These are phyloP conservation scores for Aspergillus amoenus DNA, from an alignment of 2,329 filamentous ascomycete genomes.

Conservation along the genomic window DNA sequence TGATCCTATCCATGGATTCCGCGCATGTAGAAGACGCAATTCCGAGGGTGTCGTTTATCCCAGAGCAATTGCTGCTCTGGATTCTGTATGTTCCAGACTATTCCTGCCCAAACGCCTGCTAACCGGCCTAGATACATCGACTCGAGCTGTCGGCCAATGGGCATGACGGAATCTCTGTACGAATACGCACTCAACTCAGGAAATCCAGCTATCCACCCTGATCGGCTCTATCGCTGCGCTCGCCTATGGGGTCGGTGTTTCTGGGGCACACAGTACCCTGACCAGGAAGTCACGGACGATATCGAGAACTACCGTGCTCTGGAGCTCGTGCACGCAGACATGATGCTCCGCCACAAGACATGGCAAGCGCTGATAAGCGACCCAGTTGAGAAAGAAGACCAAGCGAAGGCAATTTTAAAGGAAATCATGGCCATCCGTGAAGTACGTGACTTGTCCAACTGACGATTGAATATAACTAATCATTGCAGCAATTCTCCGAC, in stretches of 20 bases:
- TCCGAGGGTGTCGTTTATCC: conserved; percentile 32
- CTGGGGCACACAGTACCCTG: conserved; percentile 38
- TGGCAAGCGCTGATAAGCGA: conserved; percentile 29
- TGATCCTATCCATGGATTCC: conserved; percentile 24
- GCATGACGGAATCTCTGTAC: conserved; percentile 31
- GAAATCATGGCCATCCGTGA: conserved; percentile 28
- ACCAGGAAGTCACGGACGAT: conserved; percentile 38
- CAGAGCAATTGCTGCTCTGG: conserved; percentile 37
- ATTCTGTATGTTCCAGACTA: conserved; percentile 28
- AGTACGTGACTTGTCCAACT: conserved; percentile 15
- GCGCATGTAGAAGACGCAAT: conserved; percentile 9
- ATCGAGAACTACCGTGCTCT: conserved; percentile 39
- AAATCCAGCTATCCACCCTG: conserved; percentile 33
- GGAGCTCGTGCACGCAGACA: conserved; percentile 31
- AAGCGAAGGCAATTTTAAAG: conserved; percentile 21
- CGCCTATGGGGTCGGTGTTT: conserved; percentile 38
- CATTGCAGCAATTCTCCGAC: conserved; percentile 36
- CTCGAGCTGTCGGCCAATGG: conserved; percentile 28
- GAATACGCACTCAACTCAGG: conserved; percentile 33
- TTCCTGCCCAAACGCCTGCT: not conserved
- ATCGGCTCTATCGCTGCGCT: conserved; percentile 34
- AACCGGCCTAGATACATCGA: conserved; percentile 28
- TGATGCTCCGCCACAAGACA: conserved; percentile 29
- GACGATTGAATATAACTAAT: not conserved
- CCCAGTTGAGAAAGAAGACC: conserved; percentile 13